A percentile compares a stretch with the other conserved stretches of the same genome.
These are phyloP conservation scores for Penicillium sp. DNA, from an alignment of 2,329 filamentous ascomycete species.

Conservation along the genomic window DNA sequence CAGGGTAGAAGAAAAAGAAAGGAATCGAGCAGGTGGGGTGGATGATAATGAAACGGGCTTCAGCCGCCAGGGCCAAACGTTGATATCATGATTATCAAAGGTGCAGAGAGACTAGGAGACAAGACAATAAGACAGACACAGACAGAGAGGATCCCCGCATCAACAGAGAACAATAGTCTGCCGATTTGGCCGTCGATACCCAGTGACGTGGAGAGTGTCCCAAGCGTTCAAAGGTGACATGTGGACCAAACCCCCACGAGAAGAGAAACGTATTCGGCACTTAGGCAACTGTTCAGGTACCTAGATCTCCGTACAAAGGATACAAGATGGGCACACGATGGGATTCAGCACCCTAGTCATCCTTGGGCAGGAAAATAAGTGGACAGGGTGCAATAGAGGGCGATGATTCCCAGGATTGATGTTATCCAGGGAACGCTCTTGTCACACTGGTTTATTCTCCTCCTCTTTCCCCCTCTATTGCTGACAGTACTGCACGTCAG, in stretches of 20 bases:
- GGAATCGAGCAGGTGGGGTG: conserved; percentile 21
- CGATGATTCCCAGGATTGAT: no score
- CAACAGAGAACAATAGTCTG: conserved; percentile 15
- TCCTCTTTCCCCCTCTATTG: not conserved
- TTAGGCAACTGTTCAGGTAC: conserved; percentile 3
- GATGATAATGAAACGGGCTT: conserved; percentile 14
- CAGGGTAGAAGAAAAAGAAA: conserved; percentile 5
- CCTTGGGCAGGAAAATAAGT: conserved; percentile 28
- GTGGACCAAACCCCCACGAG: not conserved
- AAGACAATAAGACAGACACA: not conserved
- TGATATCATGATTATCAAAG: conserved; percentile 20
- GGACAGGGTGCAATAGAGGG: conserved; percentile 14
- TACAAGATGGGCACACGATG: not conserved
- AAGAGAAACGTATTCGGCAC: not conserved
- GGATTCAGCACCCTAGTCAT: conserved; percentile 1
- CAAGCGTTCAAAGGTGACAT: not conserved
- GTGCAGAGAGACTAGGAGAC: not conserved
- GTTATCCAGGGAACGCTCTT: conserved; percentile 8
- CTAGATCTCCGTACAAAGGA: conserved; percentile 7
- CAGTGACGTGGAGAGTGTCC: conserved; percentile 35
- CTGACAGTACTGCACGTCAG: conserved; percentile 6
- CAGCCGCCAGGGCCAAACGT: conserved; percentile 7
- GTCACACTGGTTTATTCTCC: conserved; percentile 13
- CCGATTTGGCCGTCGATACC: conserved; percentile 4
- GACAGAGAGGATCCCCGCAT: conserved; percentile 25